phyloP scores from a whole-genome alignment of 805 yeast species.

The Ogataea degrootiae region DNA sequence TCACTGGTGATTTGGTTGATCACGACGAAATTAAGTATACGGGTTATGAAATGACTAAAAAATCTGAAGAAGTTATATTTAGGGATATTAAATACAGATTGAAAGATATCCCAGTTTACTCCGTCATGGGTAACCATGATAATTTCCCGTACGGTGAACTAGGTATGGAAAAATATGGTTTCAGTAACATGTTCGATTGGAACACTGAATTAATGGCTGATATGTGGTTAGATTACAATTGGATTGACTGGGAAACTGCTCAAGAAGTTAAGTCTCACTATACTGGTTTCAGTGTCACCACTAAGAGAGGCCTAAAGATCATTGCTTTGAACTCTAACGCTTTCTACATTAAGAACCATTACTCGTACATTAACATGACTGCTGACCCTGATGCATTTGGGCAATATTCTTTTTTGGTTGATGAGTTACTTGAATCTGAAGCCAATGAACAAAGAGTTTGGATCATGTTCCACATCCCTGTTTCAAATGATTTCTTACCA shows the following conservation, averaged over 20 bases:
- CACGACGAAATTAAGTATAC: slow-evolving; percentile 52
- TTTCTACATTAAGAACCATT: slow-evolving; percentile 60
- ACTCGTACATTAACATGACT: slow-evolving; percentile 46
- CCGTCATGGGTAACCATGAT: slow-evolving; percentile 69
- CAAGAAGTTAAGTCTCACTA: slow-evolving; percentile 44
- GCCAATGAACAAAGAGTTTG: slow-evolving; percentile 56
- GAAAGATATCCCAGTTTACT: slow-evolving; percentile 49
- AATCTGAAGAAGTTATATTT: slow-evolving; percentile 47
- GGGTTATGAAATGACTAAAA: slow-evolving; percentile 42
- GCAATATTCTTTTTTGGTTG: slow-evolving; percentile 52
- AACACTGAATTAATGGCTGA: slow-evolving; percentile 46
- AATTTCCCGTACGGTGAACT: slow-evolving; percentile 68
- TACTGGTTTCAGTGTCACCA: slow-evolving; percentile 55
- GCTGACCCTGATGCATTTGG: slow-evolving; percentile 57
- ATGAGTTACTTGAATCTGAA: slow-evolving; percentile 59
- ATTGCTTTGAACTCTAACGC: slow-evolving; percentile 63
- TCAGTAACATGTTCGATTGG: slow-evolving; percentile 36
- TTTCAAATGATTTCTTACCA: slow-evolving; percentile 57
- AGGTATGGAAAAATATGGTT: slow-evolving; percentile 48
- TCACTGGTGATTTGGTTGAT: slow-evolving; percentile 73
- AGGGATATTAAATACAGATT: slow-evolving; percentile 47
- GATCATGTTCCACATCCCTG: slow-evolving; percentile 67
- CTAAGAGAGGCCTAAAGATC: slow-evolving; percentile 53
- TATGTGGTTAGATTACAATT: slow-evolving; percentile 42
- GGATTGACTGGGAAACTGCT: slow-evolving; percentile 36